These are phyloP conservation scores for Candida smagusa DNA, from an alignment of 1,139 yeast species.

Conservation along the genomic window DNA sequence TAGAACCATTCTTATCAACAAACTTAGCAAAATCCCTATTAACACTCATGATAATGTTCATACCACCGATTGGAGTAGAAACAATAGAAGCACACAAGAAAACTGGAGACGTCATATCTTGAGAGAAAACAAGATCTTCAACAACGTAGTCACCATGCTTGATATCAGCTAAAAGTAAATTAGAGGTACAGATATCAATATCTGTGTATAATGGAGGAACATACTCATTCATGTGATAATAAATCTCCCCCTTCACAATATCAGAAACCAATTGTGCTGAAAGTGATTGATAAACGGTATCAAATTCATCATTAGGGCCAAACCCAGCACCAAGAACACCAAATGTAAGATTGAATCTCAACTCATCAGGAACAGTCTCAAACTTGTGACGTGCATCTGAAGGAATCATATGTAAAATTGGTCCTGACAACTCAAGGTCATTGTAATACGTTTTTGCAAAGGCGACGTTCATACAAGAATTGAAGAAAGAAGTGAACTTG, in stretches of 20 bases:
- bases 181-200: too few species aligned
- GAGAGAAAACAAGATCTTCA: constrained; percentile 5
- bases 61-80: constrained; percentile 2
- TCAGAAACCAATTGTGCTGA: neutral
- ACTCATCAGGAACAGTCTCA: neutral
- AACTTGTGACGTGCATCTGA: neutral
- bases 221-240: neutral
- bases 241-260: neutral
- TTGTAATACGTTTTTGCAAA: too few species aligned
- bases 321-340: neutral
- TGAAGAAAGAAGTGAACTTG: too few species aligned
- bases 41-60: too few species aligned
- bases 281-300: too few species aligned
- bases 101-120: too few species aligned
- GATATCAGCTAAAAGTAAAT: constrained; percentile 1
- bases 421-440: too few species aligned
- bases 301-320: neutral
- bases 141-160: constrained; percentile 2
- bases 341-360: neutral
- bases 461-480: too few species aligned
- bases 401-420: neutral
- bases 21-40: too few species aligned
- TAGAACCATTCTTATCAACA: too few species aligned
- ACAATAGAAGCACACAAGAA: too few species aligned
- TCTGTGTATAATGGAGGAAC: neutral